Percentiles rank a stretch among this genome's conserved stretches.
phyloP scores from a whole-genome alignment of 192 early-diverging fungal genomes.

The Chytriomyces confervae region DNA sequence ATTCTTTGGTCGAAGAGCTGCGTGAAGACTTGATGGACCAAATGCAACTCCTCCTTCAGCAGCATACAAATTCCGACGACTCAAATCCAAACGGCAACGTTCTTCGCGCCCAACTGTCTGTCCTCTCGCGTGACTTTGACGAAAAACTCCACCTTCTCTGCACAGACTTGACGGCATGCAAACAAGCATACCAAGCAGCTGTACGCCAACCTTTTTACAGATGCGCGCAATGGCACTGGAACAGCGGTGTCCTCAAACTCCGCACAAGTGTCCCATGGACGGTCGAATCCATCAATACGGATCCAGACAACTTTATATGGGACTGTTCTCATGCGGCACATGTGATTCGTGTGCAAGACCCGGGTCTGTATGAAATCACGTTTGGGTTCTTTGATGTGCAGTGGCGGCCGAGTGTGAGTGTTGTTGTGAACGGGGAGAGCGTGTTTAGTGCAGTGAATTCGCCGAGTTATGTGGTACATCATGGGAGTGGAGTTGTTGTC shows the following conservation, averaged over 20 bases:
- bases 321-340: slow-evolving; percentile 26
- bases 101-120: not conserved
- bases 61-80: not conserved
- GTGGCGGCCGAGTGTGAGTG: slow-evolving; percentile 51
- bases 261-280: slow-evolving; percentile 57
- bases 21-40: slow-evolving; percentile 9
- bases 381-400: slow-evolving; percentile 55
- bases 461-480: slow-evolving; percentile 57
- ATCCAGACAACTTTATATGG: slow-evolving; percentile 58
- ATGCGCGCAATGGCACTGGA: slow-evolving; percentile 60
- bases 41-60: not conserved
- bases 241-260: slow-evolving; percentile 44
- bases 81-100: not conserved
- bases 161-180: slow-evolving; percentile 52
- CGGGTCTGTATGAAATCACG: slow-evolving; percentile 59
- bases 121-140: slow-evolving; percentile 53
- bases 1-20: not conserved
- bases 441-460: slow-evolving; percentile 59
- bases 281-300: slow-evolving; percentile 54
- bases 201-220: slow-evolving; percentile 46
- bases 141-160: slow-evolving; percentile 58
- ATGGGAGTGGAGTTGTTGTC: slow-evolving; percentile 51
- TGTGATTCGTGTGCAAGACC: slow-evolving; percentile 44
- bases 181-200: slow-evolving; percentile 39
- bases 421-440: slow-evolving; percentile 62